Base-by-base conservation (phyloP, 495 filamentous ascomycete species). In the Amorphotheca resinae region DNA sequence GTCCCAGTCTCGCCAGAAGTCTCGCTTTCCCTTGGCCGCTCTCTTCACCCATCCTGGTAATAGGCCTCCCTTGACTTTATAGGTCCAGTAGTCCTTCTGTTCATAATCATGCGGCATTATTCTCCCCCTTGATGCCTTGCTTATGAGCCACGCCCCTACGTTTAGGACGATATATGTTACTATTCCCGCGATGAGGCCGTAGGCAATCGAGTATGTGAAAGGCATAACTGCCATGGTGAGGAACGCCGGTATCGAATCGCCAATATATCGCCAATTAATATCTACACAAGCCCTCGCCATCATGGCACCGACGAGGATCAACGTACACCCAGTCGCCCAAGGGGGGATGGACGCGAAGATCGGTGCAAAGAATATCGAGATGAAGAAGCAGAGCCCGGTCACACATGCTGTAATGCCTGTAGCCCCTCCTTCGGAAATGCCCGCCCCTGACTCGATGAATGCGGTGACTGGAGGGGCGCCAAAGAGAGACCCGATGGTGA, bases 261-360 rank as follows among this genome's bases (percentile, higher is more conserved):
- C 82, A 25, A 77, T 60, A 63, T 89, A 89, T 8, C 65, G 63
- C 84, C 84, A 88, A 68, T 89, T 89, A 65, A 89, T 87, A 45
- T 88, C 79, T 18, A 69, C 71, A 9, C 76, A 77, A 2, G 82
- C 64, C 44, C 74, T 69, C 49, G 79, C 76, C 84, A 89, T 89
- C 68, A 89, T 77, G 22, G 79, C 74, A 23, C 84, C 82, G 41
- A 89, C 81, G 25, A 89, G 72, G 49, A 89, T 72, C 15, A 89
- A 74, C 17, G 84, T 85, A 60, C 77, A 83, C 15, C 84, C 84
- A 2, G 84, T 89, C 1, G 84, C 84, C 82, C 82, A 89, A 0
- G 82, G 73, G 2, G 84, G 84, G 46, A 89, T 88, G 0, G 77
- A 83, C 11, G 84, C 83, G 57, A 88, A 88, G 45, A 89, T 85